Percentiles rank a stretch among this genome's conserved stretches.
Conservation (phyloP, 768 basidiomycete species). For the Naematelia aurantialba region DNA sequence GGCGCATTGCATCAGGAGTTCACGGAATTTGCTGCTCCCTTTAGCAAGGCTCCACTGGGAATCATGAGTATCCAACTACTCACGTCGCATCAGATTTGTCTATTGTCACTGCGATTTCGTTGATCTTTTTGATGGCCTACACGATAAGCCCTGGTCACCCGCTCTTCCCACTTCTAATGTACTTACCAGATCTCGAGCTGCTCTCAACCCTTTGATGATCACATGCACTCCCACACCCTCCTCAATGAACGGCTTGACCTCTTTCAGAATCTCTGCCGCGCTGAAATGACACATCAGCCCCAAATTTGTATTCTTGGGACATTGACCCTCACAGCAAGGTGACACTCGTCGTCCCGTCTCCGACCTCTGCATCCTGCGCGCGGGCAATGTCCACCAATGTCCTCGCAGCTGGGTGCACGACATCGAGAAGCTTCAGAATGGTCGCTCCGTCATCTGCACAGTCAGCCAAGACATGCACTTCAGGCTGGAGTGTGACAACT, state of each 20-base stretch:
- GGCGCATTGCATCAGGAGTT: conserved; percentile 91
- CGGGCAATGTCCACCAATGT: conserved; percentile 98
- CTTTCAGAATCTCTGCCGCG: conserved; percentile 90
- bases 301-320: background rate
- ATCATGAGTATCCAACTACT: too few relatives aligned
- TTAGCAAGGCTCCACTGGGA: background rate
- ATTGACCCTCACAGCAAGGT: conserved; percentile 61
- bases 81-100: conserved; percentile 88
- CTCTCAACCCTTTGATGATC: conserved; percentile 92
- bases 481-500: conserved; percentile 11
- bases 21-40: conserved; percentile 76
- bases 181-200: conserved; percentile 77
- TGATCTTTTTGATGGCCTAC: conserved; percentile 79
- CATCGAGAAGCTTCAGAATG: conserved; percentile 93
- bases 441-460: conserved; percentile 83
- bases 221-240: conserved; percentile 96
- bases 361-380: conserved; percentile 98
- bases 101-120: conserved; percentile 81
- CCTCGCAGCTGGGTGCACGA: conserved; percentile 94
- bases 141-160: conserved; percentile 52
- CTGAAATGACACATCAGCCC: conserved; percentile 16
- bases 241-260: conserved; percentile 84
- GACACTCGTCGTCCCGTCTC: conserved; percentile 97
- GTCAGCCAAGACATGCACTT: background rate
- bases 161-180: conserved; percentile 48